A percentile compares a stretch with the other conserved stretches of the same genome.
These are phyloP conservation scores for Plasmodium yoelii DNA, from an alignment of 169 alveolate genomes.

Conservation along the genomic window DNA sequence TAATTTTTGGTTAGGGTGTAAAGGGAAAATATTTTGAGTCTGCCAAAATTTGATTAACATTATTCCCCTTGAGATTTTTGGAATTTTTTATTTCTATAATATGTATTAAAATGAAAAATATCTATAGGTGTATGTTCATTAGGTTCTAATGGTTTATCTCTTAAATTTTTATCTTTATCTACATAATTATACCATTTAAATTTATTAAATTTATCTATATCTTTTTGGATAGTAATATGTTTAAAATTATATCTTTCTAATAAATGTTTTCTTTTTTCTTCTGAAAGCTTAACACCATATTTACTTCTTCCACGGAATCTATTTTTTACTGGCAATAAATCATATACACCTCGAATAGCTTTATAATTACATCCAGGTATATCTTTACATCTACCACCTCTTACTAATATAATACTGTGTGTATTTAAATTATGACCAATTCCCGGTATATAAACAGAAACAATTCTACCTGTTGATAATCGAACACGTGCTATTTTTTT, in stretches of 20 bases:
- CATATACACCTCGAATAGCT: slow-evolving; percentile 89
- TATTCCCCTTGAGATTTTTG: slow-evolving; percentile 9
- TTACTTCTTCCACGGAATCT: slow-evolving; percentile 84
- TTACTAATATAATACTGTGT: slow-evolving; percentile 87
- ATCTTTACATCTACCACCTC: slow-evolving; percentile 91
- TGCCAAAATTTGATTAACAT: too few species aligned
- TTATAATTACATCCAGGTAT: slow-evolving; percentile 90
- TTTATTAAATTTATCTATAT: slow-evolving; percentile 80
- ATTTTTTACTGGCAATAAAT: slow-evolving; percentile 89
- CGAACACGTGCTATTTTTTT: slow-evolving; percentile 90
- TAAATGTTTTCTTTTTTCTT: slow-evolving; percentile 78
- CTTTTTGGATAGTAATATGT: slow-evolving; percentile 81
- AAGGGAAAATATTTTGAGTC: too few species aligned
- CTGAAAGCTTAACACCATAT: slow-evolving; percentile 81
- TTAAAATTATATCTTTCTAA: slow-evolving; percentile 60
- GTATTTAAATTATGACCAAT: slow-evolving; percentile 89
- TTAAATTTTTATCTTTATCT: slow-evolving; percentile 76
- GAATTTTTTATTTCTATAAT: slow-evolving; percentile 77
- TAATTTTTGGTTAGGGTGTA: too few species aligned
- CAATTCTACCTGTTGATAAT: slow-evolving; percentile 87
- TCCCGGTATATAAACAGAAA: slow-evolving; percentile 89
- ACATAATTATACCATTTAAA: slow-evolving; percentile 78
- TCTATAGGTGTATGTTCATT: slow-evolving; percentile 81
- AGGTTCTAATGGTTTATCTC: slow-evolving; percentile 76
- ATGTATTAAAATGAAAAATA: slow-evolving; percentile 82